Conservation (phyloP, 352 stramenopile species). For the Pythium sukuiense region DNA sequence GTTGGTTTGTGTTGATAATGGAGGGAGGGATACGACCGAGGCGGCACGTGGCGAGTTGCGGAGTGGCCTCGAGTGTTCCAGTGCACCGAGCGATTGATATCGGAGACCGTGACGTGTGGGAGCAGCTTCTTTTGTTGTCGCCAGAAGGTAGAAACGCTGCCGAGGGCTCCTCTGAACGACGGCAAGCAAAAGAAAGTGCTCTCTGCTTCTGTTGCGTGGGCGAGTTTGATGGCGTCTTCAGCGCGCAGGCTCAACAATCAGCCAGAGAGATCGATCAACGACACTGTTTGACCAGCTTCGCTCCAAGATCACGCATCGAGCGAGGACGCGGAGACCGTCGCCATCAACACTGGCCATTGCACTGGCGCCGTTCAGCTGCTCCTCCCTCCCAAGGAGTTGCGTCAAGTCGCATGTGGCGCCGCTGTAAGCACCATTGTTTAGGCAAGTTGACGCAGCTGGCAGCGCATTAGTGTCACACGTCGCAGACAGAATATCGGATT, state of each 20-base stretch:
- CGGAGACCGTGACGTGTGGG: not conserved
- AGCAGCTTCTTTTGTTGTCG: not conserved
- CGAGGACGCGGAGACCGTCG: not conserved
- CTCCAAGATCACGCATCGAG: not conserved
- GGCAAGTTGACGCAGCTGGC: not conserved
- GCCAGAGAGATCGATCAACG: not conserved
- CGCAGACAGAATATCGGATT: not conserved
- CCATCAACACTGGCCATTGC: not conserved
- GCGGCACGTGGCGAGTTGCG: not conserved
- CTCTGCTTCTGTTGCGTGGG: not conserved
- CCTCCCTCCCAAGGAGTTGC: not conserved
- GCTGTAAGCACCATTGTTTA: not conserved
- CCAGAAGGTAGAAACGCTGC: not conserved
- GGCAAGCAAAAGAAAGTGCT: not conserved
- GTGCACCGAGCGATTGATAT: not conserved
- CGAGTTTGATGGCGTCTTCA: not conserved
- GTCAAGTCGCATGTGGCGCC: slow-evolving; percentile 1
- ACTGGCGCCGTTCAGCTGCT: slow-evolving; percentile 3
- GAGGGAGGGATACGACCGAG: not conserved
- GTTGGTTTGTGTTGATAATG: not conserved
- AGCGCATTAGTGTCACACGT: not conserved
- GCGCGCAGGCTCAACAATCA: not conserved
- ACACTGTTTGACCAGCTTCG: not conserved
- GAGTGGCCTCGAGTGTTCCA: not conserved
- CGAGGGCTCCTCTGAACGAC: not conserved